Evolutionary conservation across 805 yeast genomes (phyloP).

Genomic region (Debaryomyces hansenii): DNA sequence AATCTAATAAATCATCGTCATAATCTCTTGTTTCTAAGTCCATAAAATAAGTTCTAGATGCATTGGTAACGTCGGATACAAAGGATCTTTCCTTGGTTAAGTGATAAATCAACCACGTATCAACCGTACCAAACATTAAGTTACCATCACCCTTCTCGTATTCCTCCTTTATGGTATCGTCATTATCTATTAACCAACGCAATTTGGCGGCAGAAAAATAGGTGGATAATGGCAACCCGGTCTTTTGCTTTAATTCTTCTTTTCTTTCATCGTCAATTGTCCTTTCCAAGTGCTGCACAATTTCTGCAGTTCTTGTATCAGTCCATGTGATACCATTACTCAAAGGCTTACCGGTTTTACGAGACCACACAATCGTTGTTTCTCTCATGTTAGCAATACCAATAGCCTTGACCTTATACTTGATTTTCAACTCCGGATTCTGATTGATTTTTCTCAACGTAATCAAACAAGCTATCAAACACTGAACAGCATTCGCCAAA

Average conservation of each 20-base stretch:
- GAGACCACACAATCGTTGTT: conserved; percentile 87
- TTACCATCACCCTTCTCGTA: conserved; percentile 70
- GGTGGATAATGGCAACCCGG: conserved; percentile 88
- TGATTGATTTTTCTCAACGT: conserved; percentile 57
- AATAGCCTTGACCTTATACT: conserved; percentile 66
- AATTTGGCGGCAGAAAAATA: conserved; percentile 90
- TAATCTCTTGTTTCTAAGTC: conserved; percentile 72
- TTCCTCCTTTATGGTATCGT: conserved; percentile 59
- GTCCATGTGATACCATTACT: conserved; percentile 95
- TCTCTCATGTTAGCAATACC: conserved; percentile 97
- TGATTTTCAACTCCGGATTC: conserved; percentile 47
- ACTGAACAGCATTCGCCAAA: conserved; percentile 74
- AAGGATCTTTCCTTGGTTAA: conserved; percentile 68
- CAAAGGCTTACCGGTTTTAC: conserved; percentile 77
- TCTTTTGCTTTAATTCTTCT: conserved; percentile 57
- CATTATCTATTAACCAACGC: conserved; percentile 85
- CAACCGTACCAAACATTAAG: conserved; percentile 91
- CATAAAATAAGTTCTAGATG: conserved; percentile 89
- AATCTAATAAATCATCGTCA: conserved; percentile 70
- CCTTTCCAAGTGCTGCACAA: conserved; percentile 62
- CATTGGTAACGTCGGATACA: conserved; percentile 88
- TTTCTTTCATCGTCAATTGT: conserved; percentile 55
- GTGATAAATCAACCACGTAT: conserved; percentile 89
- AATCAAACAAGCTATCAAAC: conserved; percentile 66
- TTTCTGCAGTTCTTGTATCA: conserved; percentile 80